These are phyloP conservation scores for Fusarium chuoi DNA, from an alignment of 2,329 filamentous ascomycete species.

Conservation along the genomic window DNA sequence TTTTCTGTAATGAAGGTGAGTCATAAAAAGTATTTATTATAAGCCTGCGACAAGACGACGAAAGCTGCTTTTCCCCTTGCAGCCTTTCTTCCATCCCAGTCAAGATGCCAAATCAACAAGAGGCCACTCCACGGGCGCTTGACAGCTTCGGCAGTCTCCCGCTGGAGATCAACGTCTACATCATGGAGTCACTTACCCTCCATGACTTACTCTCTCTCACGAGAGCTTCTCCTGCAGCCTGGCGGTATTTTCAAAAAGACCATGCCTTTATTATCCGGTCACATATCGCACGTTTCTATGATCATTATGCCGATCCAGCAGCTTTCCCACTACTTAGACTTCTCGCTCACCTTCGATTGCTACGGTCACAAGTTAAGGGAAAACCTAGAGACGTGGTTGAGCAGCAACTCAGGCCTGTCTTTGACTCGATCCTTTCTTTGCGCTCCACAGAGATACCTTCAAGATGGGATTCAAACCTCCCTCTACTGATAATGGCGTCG, in stretches of 20 bases:
- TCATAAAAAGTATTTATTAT: background rate
- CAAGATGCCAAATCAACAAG: background rate
- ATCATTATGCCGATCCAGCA: background rate
- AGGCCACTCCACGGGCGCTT: fast-evolving
- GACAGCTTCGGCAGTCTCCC: background rate
- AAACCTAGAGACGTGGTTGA: background rate
- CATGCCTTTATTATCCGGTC: background rate
- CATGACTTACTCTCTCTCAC: background rate
- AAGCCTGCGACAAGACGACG: background rate
- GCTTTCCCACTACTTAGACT: background rate
- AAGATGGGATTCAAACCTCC: background rate
- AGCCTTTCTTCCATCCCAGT: background rate
- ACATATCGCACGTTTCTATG: background rate
- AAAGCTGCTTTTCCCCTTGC: background rate
- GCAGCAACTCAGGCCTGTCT: too few species aligned
- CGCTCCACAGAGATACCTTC: fast-evolving
- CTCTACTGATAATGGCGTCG: fast-evolving
- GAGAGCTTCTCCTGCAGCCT: background rate
- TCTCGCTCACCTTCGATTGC: background rate
- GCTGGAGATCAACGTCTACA: background rate
- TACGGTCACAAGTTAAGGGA: background rate
- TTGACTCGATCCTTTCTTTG: background rate
- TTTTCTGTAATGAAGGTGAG: fast-evolving
- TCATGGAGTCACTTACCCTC: background rate
- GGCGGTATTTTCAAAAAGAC: background rate